Percentiles rank a stretch among this genome's conserved stretches.
Conservation (phyloP, 257 asterid genomes). For the Linderniella brevidens region DNA sequence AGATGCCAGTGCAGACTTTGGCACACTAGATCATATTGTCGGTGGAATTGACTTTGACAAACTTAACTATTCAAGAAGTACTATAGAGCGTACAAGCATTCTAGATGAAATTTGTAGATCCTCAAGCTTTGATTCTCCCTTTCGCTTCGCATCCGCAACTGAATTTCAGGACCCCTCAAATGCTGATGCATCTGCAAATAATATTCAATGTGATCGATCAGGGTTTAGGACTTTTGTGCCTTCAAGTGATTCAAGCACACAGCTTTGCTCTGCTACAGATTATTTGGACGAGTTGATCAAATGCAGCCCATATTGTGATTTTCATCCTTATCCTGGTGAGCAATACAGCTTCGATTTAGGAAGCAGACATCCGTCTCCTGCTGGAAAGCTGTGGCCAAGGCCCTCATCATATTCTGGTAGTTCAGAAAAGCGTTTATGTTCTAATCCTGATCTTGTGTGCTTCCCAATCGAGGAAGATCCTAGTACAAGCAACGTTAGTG, state of each 20-base stretch:
- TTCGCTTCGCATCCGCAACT: slow-evolving; percentile 32
- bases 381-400: slow-evolving; percentile 64
- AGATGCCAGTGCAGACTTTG: slow-evolving; percentile 23
- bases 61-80: slow-evolving; percentile 31
- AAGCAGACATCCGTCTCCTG: slow-evolving; percentile 41
- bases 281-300: slow-evolving; percentile 19
- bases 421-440: slow-evolving; percentile 56
- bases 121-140: slow-evolving; percentile 35
- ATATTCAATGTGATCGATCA: slow-evolving; percentile 38
- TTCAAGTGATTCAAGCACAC: too few species aligned
- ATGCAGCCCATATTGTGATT: slow-evolving; percentile 29
- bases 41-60: slow-evolving; percentile 27
- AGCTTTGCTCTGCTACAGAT: slow-evolving; percentile 18
- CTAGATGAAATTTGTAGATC: slow-evolving; percentile 76
- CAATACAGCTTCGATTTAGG: slow-evolving; percentile 27
- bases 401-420: slow-evolving; percentile 40
- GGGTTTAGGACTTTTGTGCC: slow-evolving; percentile 24
- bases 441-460: slow-evolving; percentile 83
- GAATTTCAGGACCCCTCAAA: slow-evolving; percentile 22
- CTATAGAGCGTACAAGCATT: slow-evolving; percentile 68
- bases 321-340: slow-evolving; percentile 29
- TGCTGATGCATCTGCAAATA: slow-evolving; percentile 36
- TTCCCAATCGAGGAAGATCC: slow-evolving; percentile 93
- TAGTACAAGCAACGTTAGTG: slow-evolving; percentile 43
- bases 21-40: slow-evolving; percentile 25